Conservation (phyloP, 2,329 filamentous ascomycete genomes). For the Leptographium flavum region DNA sequence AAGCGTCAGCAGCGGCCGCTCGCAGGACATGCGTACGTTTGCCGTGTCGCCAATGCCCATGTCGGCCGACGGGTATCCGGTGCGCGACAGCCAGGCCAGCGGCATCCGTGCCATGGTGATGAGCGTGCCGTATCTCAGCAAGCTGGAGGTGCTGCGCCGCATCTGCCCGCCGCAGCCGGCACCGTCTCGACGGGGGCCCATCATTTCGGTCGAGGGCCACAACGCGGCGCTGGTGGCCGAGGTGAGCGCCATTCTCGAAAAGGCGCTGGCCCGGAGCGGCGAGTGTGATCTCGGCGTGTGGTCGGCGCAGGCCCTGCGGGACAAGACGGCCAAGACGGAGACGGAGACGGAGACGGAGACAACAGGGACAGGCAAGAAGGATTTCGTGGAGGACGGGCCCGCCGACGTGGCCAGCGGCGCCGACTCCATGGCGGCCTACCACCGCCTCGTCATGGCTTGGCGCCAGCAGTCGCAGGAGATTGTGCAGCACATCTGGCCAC, state of each 20-base stretch:
- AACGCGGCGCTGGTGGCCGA: constrained; percentile 34
- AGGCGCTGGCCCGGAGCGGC: constrained; percentile 36
- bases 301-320: constrained; percentile 10
- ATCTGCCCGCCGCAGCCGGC: constrained; percentile 52
- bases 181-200: constrained; percentile 47
- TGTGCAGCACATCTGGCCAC: constrained; percentile 28
- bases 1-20: neutral
- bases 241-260: constrained; percentile 50
- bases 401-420: neutral
- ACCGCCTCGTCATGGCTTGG: constrained; percentile 58
- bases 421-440: constrained; percentile 39
- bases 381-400: no score
- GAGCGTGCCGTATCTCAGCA: constrained; percentile 59
- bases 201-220: constrained; percentile 74
- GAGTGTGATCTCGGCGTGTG: constrained; percentile 34
- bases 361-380: neutral
- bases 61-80: neutral
- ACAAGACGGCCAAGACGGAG: neutral
- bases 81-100: constrained; percentile 21
- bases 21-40: constrained; percentile 4
- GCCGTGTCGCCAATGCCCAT: constrained; percentile 4
- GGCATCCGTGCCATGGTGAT: constrained; percentile 58
- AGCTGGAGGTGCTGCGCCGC: constrained; percentile 60
- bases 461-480: constrained; percentile 63
- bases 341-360: neutral